Conservation (phyloP, 495 filamentous ascomycete genomes). For the Penicillium taxi region DNA sequence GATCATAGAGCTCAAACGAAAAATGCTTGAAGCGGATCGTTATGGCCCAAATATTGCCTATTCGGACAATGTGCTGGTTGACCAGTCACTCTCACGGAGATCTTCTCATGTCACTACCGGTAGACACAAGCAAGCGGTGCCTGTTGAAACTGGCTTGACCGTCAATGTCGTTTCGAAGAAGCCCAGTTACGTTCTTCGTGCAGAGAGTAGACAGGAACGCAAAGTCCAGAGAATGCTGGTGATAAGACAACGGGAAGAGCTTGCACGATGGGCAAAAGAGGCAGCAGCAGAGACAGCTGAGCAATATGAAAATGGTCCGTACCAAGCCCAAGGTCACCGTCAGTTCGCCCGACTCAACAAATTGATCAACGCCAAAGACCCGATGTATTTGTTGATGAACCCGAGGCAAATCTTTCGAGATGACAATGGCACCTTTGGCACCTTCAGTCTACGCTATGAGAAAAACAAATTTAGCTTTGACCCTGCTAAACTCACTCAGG, state of each 20-base stretch:
- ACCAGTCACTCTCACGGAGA: too few species aligned
- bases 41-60: too few species aligned
- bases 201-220: slow-evolving; percentile 25
- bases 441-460: too few species aligned
- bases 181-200: slow-evolving; percentile 22
- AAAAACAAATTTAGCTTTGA: too few species aligned
- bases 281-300: neutral
- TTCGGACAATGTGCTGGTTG: too few species aligned
- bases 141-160: slow-evolving; percentile 24
- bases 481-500: too few species aligned
- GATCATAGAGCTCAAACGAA: slow-evolving; percentile 44
- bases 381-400: slow-evolving; percentile 41
- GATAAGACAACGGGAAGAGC: slow-evolving; percentile 11
- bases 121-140: slow-evolving; percentile 11
- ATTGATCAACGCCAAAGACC: slow-evolving; percentile 20
- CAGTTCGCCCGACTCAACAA: too few species aligned
- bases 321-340: neutral
- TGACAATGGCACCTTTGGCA: slow-evolving; percentile 40
- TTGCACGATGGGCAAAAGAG: neutral
- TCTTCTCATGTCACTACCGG: too few species aligned
- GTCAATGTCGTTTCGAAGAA: slow-evolving; percentile 37
- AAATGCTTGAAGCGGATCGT: slow-evolving; percentile 40
- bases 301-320: neutral
- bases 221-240: slow-evolving; percentile 22
- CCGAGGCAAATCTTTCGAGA: slow-evolving; percentile 36